Percentiles rank a stretch among this genome's conserved stretches.
These are phyloP conservation scores for Mortierella sp. DNA, from an alignment of 371 early-diverging fungal genomes.

Conservation along the genomic window DNA sequence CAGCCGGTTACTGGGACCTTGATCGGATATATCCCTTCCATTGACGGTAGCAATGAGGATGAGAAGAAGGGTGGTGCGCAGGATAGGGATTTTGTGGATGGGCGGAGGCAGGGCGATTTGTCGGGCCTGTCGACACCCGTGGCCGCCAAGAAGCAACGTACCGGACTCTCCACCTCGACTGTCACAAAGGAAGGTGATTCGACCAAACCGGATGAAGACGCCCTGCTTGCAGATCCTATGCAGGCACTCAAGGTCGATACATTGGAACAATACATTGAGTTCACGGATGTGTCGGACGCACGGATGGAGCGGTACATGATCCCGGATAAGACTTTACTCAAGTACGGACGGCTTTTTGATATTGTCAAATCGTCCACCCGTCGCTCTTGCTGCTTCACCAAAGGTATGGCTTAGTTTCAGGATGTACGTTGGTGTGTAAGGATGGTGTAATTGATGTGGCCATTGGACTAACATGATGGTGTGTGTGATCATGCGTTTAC, in stretches of 20 bases:
- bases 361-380: conserved; percentile 75
- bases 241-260: conserved; percentile 39
- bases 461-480: neutral
- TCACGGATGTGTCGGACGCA: conserved; percentile 33
- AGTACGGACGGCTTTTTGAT: conserved; percentile 78
- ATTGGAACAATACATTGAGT: conserved; percentile 44
- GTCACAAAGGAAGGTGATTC: conserved; percentile 24
- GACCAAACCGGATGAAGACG: conserved; percentile 45
- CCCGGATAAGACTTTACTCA: conserved; percentile 64
- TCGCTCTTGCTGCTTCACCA: conserved; percentile 89
- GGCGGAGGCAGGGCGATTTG: conserved; percentile 55
- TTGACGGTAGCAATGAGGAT: conserved; percentile 29
- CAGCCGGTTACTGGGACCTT: conserved; percentile 62
- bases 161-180: conserved; percentile 34
- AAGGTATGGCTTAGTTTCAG: conserved; percentile 59
- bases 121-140: conserved; percentile 45
- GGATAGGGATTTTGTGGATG: conserved; percentile 53
- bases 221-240: conserved; percentile 46
- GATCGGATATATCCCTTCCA: conserved; percentile 66
- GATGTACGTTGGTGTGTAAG: neutral
- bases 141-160: conserved; percentile 45
- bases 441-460: neutral
- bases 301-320: conserved; percentile 49
- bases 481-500: neutral
- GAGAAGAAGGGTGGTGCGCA: conserved; percentile 2